These are phyloP conservation scores for Yamadazyma philogaea DNA, from an alignment of 805 yeast species.

Conservation along the genomic window DNA sequence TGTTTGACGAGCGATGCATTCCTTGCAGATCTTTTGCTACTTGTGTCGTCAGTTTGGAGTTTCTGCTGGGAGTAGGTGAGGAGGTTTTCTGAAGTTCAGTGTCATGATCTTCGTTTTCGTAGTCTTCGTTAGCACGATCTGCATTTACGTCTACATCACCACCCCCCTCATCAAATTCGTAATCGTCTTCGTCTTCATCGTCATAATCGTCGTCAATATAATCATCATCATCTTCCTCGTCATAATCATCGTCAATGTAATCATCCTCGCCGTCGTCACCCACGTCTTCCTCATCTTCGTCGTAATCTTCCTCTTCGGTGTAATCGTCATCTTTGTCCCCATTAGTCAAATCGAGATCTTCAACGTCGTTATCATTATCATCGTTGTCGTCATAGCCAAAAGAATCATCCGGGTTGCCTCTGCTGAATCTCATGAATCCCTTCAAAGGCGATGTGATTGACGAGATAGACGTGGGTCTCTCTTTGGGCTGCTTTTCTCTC, in stretches of 20 bases:
- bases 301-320: constrained; percentile 17
- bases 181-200: constrained; percentile 4
- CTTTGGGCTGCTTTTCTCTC: constrained; percentile 18
- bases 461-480: constrained; percentile 32
- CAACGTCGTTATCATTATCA: constrained; percentile 23
- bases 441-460: constrained; percentile 42
- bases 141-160: constrained; percentile 7
- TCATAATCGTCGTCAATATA: constrained; percentile 13
- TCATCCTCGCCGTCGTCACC: constrained; percentile 12
- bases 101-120: background rate
- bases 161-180: background rate
- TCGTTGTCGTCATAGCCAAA: constrained; percentile 28
- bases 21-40: background rate
- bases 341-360: constrained; percentile 10
- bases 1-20: background rate
- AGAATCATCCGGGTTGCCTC: constrained; percentile 20
- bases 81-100: constrained; percentile 1
- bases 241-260: constrained; percentile 10
- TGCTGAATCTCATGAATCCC: constrained; percentile 38
- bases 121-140: background rate
- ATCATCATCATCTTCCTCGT: constrained; percentile 3
- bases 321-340: constrained; percentile 9
- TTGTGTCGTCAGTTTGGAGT: background rate
- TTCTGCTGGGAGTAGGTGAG: background rate
- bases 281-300: constrained; percentile 12